These are phyloP conservation scores for Dothistroma pini DNA, from an alignment of 2,329 filamentous ascomycete genomes.

Conservation along the genomic window DNA sequence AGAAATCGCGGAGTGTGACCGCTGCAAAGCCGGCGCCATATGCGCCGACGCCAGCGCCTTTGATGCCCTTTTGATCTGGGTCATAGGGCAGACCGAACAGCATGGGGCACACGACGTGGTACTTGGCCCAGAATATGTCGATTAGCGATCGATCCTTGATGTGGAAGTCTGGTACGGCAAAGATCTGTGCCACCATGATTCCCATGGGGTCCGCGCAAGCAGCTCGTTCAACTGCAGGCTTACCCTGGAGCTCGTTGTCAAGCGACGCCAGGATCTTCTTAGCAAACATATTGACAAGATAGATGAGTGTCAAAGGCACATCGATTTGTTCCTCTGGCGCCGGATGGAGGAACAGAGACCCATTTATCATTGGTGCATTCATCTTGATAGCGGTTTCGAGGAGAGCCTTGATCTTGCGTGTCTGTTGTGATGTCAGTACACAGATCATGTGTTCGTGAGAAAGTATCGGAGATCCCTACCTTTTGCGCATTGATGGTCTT, in stretches of 20 bases:
- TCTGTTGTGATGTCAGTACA: not conserved
- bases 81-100: slow-evolving; percentile 61
- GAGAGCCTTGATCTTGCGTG: not conserved
- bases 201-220: slow-evolving; percentile 68
- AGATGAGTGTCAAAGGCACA: slow-evolving; percentile 55
- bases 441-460: slow-evolving; percentile 4
- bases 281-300: slow-evolving; percentile 70
- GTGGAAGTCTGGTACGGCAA: slow-evolving; percentile 57
- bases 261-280: slow-evolving; percentile 68
- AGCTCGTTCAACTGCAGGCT: slow-evolving; percentile 33
- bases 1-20: slow-evolving; percentile 78
- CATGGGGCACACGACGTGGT: slow-evolving; percentile 73
- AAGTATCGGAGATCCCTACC: slow-evolving; percentile 40
- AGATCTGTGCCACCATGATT: slow-evolving; percentile 70
- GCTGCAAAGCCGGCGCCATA: slow-evolving; percentile 81
- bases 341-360: slow-evolving; percentile 38
- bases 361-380: not conserved
- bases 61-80: slow-evolving; percentile 67
- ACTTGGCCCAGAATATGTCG: slow-evolving; percentile 85
- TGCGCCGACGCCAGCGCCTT: slow-evolving; percentile 57
- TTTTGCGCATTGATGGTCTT: slow-evolving; percentile 59
- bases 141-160: slow-evolving; percentile 69
- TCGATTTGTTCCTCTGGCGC: slow-evolving; percentile 18
- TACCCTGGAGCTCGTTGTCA: slow-evolving; percentile 34
- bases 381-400: not conserved